Percentiles rank a stretch among this genome's conserved stretches.
These are phyloP conservation scores for Mycosarcoma maydis DNA, from an alignment of 1,284 basidiomycete genomes.

Conservation along the genomic window DNA sequence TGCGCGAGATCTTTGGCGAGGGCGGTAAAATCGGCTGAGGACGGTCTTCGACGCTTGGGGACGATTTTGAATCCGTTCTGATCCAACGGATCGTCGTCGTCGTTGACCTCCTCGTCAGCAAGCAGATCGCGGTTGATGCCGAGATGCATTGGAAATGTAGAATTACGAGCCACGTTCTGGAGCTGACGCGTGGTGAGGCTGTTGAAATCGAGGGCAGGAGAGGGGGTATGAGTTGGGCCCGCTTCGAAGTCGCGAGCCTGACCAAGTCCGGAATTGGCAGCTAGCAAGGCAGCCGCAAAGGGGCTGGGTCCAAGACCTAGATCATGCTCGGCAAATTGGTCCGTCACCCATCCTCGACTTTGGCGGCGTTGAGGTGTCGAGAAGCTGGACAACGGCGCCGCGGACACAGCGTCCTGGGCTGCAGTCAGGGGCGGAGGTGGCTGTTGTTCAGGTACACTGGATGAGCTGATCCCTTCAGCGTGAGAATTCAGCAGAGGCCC, in stretches of 20 bases:
- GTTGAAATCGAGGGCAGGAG: slow-evolving; percentile 33
- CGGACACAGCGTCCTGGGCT: not conserved
- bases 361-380: not conserved
- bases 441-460: not conserved
- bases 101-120: slow-evolving; percentile 18
- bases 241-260: slow-evolving; percentile 1
- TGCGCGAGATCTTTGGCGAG: slow-evolving; percentile 32
- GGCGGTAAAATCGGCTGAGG: slow-evolving; percentile 17
- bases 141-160: slow-evolving; percentile 48
- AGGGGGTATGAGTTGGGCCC: not conserved
- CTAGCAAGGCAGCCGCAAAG: slow-evolving; percentile 36
- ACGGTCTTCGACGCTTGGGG: slow-evolving; percentile 15
- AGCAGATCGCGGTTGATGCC: slow-evolving; percentile 48
- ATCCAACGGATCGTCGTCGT: slow-evolving; percentile 5
- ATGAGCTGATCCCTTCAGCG: not conserved
- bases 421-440: not conserved
- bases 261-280: slow-evolving; percentile 20
- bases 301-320: slow-evolving; percentile 42
- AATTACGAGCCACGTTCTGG: slow-evolving; percentile 48
- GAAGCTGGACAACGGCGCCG: not conserved
- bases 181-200: slow-evolving; percentile 51
- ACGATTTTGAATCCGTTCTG: slow-evolving; percentile 20
- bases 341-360: slow-evolving; percentile 18
- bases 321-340: slow-evolving; percentile 35
- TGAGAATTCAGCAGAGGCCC: slow-evolving; percentile 22